phyloP scores from a whole-genome alignment of 345 rosid species.

The Crucihimalaya himalaica region DNA sequence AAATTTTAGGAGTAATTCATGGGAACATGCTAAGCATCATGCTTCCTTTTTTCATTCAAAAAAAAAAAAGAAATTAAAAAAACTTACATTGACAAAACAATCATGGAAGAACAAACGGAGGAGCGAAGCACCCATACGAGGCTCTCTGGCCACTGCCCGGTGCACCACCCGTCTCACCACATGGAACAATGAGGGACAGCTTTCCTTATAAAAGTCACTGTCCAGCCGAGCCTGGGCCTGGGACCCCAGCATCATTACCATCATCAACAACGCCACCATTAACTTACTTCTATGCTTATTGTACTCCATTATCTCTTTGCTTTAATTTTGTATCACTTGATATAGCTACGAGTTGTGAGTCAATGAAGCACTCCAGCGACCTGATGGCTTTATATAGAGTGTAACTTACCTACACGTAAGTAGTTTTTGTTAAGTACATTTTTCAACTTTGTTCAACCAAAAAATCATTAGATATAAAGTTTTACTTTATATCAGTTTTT shows the following conservation, averaged over 20 bases:
- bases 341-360: constrained; percentile 18
- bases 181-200: constrained; percentile 58
- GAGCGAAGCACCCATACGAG: constrained; percentile 73
- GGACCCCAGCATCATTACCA: not conserved
- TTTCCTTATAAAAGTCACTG: constrained; percentile 52
- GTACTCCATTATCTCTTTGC: constrained; percentile 14
- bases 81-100: constrained; percentile 76
- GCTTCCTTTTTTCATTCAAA: not conserved
- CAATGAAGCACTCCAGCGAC: not conserved
- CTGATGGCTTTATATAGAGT: constrained; percentile 27
- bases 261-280: not conserved
- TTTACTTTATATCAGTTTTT: too few relatives aligned
- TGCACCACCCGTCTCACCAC: constrained; percentile 49
- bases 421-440: not conserved
- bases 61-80: not conserved
- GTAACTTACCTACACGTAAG: constrained; percentile 4
- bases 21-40: constrained; percentile 19
- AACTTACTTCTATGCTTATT: constrained; percentile 8
- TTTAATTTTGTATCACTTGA: not conserved
- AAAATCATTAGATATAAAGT: too few relatives aligned
- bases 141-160: constrained; percentile 55
- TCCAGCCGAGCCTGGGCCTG: constrained; percentile 54
- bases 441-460: too few relatives aligned
- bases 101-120: constrained; percentile 90
- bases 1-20: constrained; percentile 5